Conservation (phyloP, 345 rosid species). For the Dipteronia dyeriana region DNA sequence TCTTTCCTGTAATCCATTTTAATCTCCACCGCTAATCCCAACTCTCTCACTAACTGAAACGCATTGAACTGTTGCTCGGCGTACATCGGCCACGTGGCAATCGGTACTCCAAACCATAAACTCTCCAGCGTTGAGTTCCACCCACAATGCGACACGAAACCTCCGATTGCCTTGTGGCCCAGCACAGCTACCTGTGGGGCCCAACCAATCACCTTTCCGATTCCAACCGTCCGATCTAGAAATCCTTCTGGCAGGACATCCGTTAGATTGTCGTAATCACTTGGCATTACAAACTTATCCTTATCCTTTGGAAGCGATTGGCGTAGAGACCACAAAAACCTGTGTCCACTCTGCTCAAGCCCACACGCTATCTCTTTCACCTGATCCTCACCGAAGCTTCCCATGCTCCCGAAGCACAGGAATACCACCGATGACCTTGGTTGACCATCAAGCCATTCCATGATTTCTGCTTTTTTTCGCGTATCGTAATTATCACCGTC, state of each 20-base stretch:
- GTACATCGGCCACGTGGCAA: slow-evolving; percentile 53
- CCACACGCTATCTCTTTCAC: slow-evolving; percentile 51
- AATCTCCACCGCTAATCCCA: slow-evolving; percentile 45
- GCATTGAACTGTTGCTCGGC: slow-evolving; percentile 63
- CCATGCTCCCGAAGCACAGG: slow-evolving; percentile 71
- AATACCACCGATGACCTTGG: slow-evolving; percentile 54
- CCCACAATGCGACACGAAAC: slow-evolving; percentile 67
- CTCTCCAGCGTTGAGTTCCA: slow-evolving; percentile 66
- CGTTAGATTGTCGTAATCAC: slow-evolving; percentile 22
- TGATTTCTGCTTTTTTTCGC: slow-evolving; percentile 23
- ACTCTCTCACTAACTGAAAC: slow-evolving; percentile 41
- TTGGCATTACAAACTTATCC: slow-evolving; percentile 9
- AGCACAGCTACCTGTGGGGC: slow-evolving; percentile 42
- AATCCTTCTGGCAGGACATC: slow-evolving; percentile 56
- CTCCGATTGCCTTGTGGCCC: slow-evolving; percentile 39
- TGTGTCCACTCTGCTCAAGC: slow-evolving; percentile 39
- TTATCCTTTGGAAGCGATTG: slow-evolving; percentile 14
- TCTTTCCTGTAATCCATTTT: slow-evolving; percentile 33
- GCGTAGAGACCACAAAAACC: slow-evolving; percentile 60
- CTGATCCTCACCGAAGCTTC: slow-evolving; percentile 46
- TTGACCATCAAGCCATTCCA: slow-evolving; percentile 50
- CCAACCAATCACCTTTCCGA: slow-evolving; percentile 57
- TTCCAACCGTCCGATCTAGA: slow-evolving; percentile 37
- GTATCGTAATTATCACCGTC: slow-evolving; percentile 18
- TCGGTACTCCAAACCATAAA: slow-evolving; percentile 54